Evolutionary conservation across 1,284 basidiomycete genomes (phyloP).

Genomic region (Cutaneotrichosporon sp.): DNA sequence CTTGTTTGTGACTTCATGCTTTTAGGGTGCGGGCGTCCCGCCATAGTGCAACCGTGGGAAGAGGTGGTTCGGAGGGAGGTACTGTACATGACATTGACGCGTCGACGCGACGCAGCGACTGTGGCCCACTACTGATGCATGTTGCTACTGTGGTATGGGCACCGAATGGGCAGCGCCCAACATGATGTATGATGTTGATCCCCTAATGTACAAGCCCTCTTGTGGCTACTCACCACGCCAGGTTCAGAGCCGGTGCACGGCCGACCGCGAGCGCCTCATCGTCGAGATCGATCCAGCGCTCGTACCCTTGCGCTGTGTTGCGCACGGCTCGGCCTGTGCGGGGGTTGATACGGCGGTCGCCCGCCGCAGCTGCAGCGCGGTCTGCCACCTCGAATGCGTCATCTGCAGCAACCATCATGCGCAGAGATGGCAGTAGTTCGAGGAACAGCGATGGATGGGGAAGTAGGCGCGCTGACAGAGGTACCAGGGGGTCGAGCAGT

Average conservation of each 20-base stretch:
- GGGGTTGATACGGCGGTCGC: conserved; percentile 32
- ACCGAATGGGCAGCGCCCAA: too few species aligned
- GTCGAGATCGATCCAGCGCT: conserved; percentile 17
- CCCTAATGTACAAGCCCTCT: too few species aligned
- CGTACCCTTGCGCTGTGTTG: conserved; percentile 13
- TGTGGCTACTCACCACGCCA: too few species aligned
- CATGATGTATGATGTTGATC: too few species aligned
- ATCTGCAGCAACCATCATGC: conserved; percentile 63
- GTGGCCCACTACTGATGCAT: too few species aligned
- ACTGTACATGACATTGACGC: too few species aligned
- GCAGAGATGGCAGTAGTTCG: conserved; percentile 68
- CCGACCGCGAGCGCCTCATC: conserved; percentile 11
- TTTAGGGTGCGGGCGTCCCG: too few species aligned
- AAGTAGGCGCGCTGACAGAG: conserved; percentile 45
- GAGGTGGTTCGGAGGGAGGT: too few species aligned
- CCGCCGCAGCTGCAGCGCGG: conserved; percentile 25
- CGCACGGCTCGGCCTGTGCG: conserved; percentile 41
- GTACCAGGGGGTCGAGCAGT: conserved; percentile 51
- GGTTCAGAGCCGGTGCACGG: background rate
- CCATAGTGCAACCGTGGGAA: too few species aligned
- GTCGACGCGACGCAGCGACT: too few species aligned
- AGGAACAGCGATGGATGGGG: conserved; percentile 53
- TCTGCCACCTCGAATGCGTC: conserved; percentile 50
- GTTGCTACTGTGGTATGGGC: too few species aligned
- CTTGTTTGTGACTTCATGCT: too few species aligned